These are phyloP conservation scores for Epichloe hybrida DNA, from an alignment of 2,329 filamentous ascomycete species.

Conservation along the genomic window DNA sequence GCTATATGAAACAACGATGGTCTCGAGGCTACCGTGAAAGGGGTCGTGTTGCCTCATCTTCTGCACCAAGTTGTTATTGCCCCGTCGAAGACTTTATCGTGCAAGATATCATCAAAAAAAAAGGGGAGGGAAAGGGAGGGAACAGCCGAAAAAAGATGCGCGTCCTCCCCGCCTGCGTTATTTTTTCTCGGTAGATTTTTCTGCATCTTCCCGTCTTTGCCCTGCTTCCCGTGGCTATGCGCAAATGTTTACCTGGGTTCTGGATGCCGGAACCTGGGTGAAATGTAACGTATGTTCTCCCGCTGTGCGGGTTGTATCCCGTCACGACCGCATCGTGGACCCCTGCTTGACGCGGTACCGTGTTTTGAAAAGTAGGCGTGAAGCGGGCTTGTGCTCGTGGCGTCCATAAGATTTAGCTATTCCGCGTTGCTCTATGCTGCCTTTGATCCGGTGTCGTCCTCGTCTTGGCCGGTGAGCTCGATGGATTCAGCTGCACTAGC, in stretches of 20 bases:
- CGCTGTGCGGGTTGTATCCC: neutral
- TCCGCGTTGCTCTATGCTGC: neutral
- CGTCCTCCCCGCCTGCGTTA: neutral
- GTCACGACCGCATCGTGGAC: neutral
- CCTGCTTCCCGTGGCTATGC: neutral
- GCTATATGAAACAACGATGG: neutral
- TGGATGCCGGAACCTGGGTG: neutral
- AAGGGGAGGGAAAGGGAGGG: no score
- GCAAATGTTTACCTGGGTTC: neutral
- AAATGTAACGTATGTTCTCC: constrained; percentile 1
- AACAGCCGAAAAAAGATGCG: neutral
- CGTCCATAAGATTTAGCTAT: neutral
- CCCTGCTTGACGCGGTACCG: neutral
- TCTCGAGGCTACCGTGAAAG: neutral
- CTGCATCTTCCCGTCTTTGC: constrained; percentile 1
- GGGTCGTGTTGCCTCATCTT: neutral
- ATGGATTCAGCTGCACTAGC: constrained; percentile 24
- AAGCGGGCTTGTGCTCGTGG: neutral
- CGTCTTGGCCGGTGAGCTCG: constrained; percentile 22
- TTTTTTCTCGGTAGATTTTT: neutral
- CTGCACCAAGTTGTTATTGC: neutral
- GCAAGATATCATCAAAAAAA: no score
- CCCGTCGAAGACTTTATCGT: neutral
- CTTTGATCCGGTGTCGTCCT: constrained; percentile 10
- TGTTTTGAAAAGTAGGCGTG: neutral